Evolutionary conservation across 768 basidiomycete species (phyloP).

Genomic region (Sarcodon sp.): DNA sequence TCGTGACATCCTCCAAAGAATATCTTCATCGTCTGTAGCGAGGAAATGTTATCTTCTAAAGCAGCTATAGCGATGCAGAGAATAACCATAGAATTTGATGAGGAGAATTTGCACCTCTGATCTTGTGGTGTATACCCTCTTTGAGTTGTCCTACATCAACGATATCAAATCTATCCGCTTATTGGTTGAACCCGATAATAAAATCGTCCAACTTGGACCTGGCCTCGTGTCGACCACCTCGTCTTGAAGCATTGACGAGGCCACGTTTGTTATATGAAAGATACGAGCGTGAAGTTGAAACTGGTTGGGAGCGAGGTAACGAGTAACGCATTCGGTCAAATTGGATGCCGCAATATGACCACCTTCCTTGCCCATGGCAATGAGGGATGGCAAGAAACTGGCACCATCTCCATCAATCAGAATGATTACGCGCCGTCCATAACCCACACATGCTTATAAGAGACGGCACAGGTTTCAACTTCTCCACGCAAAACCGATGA

Average conservation of each 20-base stretch:
- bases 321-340: slow-evolving; percentile 21
- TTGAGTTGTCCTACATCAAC: slow-evolving; percentile 60
- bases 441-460: slow-evolving; percentile 9
- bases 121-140: slow-evolving; percentile 65
- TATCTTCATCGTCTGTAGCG: slow-evolving; percentile 52
- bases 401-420: slow-evolving; percentile 55
- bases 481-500: not conserved
- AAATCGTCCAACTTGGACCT: slow-evolving; percentile 46
- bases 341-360: slow-evolving; percentile 42
- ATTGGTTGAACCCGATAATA: slow-evolving; percentile 57
- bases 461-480: too few species aligned
- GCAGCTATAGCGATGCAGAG: slow-evolving; percentile 16
- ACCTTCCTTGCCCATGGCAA: slow-evolving; percentile 41
- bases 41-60: slow-evolving; percentile 27
- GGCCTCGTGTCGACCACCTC: slow-evolving; percentile 18
- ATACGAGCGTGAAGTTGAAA: slow-evolving; percentile 48
- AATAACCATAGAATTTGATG: not conserved
- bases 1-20: slow-evolving; percentile 68
- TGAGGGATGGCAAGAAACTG: slow-evolving; percentile 43
- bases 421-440: slow-evolving; percentile 24
- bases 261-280: slow-evolving; percentile 55
- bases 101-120: slow-evolving; percentile 39
- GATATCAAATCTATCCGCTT: slow-evolving; percentile 51
- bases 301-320: slow-evolving; percentile 11
- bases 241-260: slow-evolving; percentile 34